A percentile compares a stretch with the other conserved stretches of the same genome.
Conservation (phyloP, 768 basidiomycete genomes). For the Amanita brunnescens region DNA sequence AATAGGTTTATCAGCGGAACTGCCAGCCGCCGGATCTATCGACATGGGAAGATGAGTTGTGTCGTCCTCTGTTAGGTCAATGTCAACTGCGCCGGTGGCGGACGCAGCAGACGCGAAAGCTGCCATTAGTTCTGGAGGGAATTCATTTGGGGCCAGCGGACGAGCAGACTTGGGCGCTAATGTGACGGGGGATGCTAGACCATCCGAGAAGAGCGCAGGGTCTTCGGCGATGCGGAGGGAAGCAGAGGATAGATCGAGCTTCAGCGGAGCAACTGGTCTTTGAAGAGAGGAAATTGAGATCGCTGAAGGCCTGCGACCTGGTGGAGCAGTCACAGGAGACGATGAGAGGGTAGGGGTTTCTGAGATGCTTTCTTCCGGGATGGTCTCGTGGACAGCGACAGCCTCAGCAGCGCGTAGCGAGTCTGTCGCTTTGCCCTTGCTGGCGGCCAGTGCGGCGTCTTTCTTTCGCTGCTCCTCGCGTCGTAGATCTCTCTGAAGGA, state of each 20-base stretch:
- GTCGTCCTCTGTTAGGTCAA: constrained; percentile 48
- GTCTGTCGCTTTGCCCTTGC: constrained; percentile 16
- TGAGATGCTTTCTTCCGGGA: background rate
- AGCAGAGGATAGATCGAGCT: constrained; percentile 73
- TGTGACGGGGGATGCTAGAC: constrained; percentile 70
- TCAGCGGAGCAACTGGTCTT: constrained; percentile 59
- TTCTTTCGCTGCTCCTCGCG: constrained; percentile 51
- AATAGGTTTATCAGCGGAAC: constrained; percentile 72
- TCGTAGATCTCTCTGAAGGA: constrained; percentile 60
- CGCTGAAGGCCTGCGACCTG: constrained; percentile 58
- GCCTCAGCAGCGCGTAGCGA: background rate
- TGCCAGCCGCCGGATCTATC: constrained; percentile 36
- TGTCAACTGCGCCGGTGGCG: constrained; percentile 35
- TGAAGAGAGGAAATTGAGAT: constrained; percentile 78
- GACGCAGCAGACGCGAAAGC: constrained; percentile 43
- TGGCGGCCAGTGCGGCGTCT: constrained; percentile 9
- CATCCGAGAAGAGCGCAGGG: constrained; percentile 44
- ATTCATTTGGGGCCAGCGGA: constrained; percentile 42
- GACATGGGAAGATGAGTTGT: constrained; percentile 16
- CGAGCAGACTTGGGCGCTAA: constrained; percentile 76
- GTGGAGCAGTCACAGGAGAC: constrained; percentile 22
- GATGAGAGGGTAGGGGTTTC: constrained; percentile 5
- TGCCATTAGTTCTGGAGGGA: constrained; percentile 59
- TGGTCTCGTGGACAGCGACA: background rate
- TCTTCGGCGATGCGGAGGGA: constrained; percentile 58